phyloP scores from a whole-genome alignment of 805 yeast genomes.

The Phaffomyces thermotolerans region DNA sequence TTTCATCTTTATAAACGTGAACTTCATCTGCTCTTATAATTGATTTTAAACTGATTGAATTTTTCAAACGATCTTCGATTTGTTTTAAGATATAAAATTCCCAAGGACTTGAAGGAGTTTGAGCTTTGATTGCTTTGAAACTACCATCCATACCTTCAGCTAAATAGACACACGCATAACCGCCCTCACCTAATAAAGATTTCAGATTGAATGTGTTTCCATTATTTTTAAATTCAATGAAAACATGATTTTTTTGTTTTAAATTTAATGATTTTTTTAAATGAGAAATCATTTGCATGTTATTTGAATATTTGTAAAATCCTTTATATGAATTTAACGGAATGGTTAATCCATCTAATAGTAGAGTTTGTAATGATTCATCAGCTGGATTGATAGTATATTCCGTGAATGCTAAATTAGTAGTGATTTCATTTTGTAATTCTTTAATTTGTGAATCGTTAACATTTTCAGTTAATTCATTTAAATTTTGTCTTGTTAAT shows the following conservation, averaged over 20 bases:
- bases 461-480: slow-evolving; percentile 30
- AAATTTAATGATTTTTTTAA: slow-evolving; percentile 30
- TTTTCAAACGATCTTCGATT: slow-evolving; percentile 36
- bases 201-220: slow-evolving; percentile 41
- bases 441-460: slow-evolving; percentile 1
- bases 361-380: slow-evolving; percentile 28
- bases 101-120: slow-evolving; percentile 67
- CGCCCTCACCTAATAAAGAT: slow-evolving; percentile 69
- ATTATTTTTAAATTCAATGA: slow-evolving; percentile 37
- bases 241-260: slow-evolving; percentile 26
- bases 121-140: slow-evolving; percentile 64
- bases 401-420: neutral
- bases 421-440: neutral
- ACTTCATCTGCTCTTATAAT: slow-evolving; percentile 46
- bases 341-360: slow-evolving; percentile 33
- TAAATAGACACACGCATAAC: slow-evolving; percentile 68
- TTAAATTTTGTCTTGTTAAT: slow-evolving; percentile 14
- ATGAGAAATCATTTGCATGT: slow-evolving; percentile 29
- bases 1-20: slow-evolving; percentile 30
- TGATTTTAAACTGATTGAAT: slow-evolving; percentile 25
- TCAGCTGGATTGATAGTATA: slow-evolving; percentile 40
- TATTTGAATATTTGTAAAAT: slow-evolving; percentile 24
- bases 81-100: slow-evolving; percentile 68
- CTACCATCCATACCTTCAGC: slow-evolving; percentile 53
- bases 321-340: slow-evolving; percentile 28